Percentiles rank a stretch among this genome's conserved stretches.
These are phyloP conservation scores for Talaromyces thailandensis DNA, from an alignment of 495 filamentous ascomycete genomes.

Conservation along the genomic window DNA sequence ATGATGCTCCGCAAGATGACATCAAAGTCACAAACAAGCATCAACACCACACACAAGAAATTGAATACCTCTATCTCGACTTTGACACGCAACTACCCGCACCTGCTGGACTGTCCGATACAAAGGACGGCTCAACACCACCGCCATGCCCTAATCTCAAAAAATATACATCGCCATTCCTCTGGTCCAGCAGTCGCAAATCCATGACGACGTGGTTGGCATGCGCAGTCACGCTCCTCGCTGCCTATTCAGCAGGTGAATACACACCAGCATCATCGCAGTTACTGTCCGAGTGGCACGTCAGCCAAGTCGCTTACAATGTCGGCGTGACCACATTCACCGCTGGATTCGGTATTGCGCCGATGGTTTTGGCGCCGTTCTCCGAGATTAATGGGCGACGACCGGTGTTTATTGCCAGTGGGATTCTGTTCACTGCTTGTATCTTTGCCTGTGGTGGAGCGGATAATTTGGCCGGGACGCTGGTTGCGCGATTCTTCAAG, in stretches of 20 bases:
- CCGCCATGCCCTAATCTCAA: constrained; percentile 55
- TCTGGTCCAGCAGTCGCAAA: constrained; percentile 64
- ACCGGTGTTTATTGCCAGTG: constrained; percentile 70
- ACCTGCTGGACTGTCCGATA: constrained; percentile 33
- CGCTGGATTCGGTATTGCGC: constrained; percentile 71
- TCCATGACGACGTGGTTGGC: constrained; percentile 64
- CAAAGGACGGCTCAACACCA: constrained; percentile 29
- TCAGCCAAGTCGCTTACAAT: constrained; percentile 55
- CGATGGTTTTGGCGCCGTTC: constrained; percentile 86
- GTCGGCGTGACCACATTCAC: constrained; percentile 81
- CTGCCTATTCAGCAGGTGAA: constrained; percentile 75
- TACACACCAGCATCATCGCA: constrained; percentile 60
- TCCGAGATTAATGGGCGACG: constrained; percentile 80
- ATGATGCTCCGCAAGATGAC: not conserved
- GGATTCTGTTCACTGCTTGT: constrained; percentile 58
- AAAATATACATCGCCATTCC: constrained; percentile 60
- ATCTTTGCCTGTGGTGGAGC: constrained; percentile 75
- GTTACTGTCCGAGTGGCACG: constrained; percentile 52
- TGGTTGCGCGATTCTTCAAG: constrained; percentile 66
- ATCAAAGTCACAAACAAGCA: not conserved
- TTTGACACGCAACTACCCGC: constrained; percentile 58
- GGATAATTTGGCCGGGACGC: constrained; percentile 58
- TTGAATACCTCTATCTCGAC: constrained; percentile 64
- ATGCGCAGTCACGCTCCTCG: constrained; percentile 64
- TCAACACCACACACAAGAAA: constrained; percentile 18